Conservation (phyloP, 441 rosid species). For the Pelargonium australe region DNA sequence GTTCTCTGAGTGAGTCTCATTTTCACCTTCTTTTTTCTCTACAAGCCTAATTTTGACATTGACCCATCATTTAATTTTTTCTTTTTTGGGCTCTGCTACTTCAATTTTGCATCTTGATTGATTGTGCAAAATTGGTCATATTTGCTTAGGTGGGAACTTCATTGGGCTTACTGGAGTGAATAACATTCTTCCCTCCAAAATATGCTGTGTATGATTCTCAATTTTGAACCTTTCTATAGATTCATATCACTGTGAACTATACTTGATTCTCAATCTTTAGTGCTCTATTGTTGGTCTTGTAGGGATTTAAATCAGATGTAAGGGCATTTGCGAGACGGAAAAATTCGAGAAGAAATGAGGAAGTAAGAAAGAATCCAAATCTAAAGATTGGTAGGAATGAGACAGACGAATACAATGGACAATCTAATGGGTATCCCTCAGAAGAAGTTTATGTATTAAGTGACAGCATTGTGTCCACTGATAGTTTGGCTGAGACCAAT, state of each 20-base stretch:
- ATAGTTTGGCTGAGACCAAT: conserved; percentile 19
- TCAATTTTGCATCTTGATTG: background rate
- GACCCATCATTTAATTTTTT: background rate
- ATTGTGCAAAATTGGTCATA: conserved; percentile 18
- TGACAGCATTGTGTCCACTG: conserved; percentile 16
- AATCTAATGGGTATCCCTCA: conserved; percentile 24
- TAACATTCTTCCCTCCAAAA: conserved; percentile 19
- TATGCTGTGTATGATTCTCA: conserved; percentile 29
- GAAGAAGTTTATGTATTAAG: conserved; percentile 25
- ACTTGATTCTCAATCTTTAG: background rate
- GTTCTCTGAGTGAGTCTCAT: conserved; percentile 20
- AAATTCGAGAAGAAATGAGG: conserved; percentile 31
- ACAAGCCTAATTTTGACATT: background rate
- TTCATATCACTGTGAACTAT: background rate
- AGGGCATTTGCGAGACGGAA: conserved; percentile 41
- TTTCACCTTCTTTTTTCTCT: background rate
- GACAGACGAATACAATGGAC: conserved; percentile 23
- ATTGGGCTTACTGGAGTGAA: conserved; percentile 22
- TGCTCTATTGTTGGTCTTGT: conserved; percentile 14
- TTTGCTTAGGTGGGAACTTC: conserved; percentile 20
- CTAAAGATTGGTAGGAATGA: conserved; percentile 18
- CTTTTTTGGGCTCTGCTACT: background rate
- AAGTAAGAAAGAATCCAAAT: conserved; percentile 23
- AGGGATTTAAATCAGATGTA: conserved; percentile 29
- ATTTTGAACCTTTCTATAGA: background rate